Conservation (phyloP, 225 moss, liverwort and hornwort genomes). For the Takakia lepidozioides region DNA sequence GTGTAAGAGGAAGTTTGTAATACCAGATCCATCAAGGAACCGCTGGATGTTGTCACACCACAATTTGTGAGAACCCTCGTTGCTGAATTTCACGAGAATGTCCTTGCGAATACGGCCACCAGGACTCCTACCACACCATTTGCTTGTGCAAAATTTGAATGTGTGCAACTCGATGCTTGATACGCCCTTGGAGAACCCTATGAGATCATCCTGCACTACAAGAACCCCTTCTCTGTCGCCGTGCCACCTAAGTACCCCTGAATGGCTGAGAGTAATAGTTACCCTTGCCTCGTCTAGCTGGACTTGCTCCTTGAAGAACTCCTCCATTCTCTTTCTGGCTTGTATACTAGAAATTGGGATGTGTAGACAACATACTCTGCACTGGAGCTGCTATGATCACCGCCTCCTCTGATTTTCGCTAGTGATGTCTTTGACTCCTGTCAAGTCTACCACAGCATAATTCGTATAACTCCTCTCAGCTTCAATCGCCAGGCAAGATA, state of each 20-base stretch:
- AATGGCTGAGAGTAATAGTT: slow-evolving; percentile 1
- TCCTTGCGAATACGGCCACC: slow-evolving; percentile 28
- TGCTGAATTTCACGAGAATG: slow-evolving; percentile 23
- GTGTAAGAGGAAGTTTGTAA: too few species aligned
- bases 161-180: slow-evolving; percentile 25
- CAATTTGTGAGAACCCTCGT: slow-evolving; percentile 5
- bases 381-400: too few species aligned
- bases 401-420: too few species aligned
- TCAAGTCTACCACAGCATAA: too few species aligned
- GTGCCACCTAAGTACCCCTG: slow-evolving; percentile 19
- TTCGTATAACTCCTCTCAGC: too few species aligned
- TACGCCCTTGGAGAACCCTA: slow-evolving; percentile 15
- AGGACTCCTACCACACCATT: slow-evolving; percentile 11
- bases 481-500: too few species aligned
- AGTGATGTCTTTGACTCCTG: too few species aligned
- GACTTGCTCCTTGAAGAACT: slow-evolving; percentile 1
- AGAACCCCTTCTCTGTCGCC: slow-evolving; percentile 15
- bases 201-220: slow-evolving; percentile 24
- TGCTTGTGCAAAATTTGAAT: slow-evolving; percentile 13
- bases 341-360: too few species aligned
- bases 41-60: slow-evolving; percentile 25
- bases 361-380: too few species aligned
- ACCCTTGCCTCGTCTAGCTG: slow-evolving; percentile 1
- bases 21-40: slow-evolving; percentile 33
- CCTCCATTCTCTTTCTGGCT: too few species aligned